Base-by-base conservation (phyloP, 2,329 filamentous ascomycete species). In the Stemphylium vesicarium region DNA sequence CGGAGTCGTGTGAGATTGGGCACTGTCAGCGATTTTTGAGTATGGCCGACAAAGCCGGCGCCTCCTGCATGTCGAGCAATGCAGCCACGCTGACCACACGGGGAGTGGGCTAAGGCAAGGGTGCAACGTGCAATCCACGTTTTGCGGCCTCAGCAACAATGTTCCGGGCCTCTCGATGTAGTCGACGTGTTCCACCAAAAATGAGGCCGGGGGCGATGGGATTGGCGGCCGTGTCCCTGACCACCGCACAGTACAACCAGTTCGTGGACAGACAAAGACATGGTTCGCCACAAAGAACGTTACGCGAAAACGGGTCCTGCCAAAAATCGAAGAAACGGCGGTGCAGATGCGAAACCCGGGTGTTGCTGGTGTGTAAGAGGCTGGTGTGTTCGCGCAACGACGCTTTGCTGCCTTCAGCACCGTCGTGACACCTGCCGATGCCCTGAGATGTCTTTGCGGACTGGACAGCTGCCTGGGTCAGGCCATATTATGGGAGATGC, bases 71-170 rank as follows among this genome's bases (percentile, higher is more conserved):
- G 41, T 31, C 49, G 35, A 49, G 49, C 41, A 44, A 50, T 53
- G 56, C 49, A 48, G 48, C 37, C 39, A 60, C 41, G 61, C 56
- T 65, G 60, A 62, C 51, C 39, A 54, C 43, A 46, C 48, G 33
- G 46, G 40, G 50, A 20, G 39, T 59, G 24, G 53, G 41, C 29
- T 42, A 40, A 68, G 48, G 66, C 68, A 64, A 70, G 70, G 70
- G 66, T 72, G 62, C 68, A 72, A 71, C 69, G 70, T 72, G 70
- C 65, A 63, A 50, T 63, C 64, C 68, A 72, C 69, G 70, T 72
- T 73, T 44, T 64, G 66, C 60, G 60, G 60, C 58, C 62, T 65
- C 53, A 59, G 57, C 59, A 60, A 56, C 64, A 69, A 69, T 57
- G 22, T 54, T 68, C 69, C 66, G 69, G 64, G 45, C 66, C 67